Evolutionary conservation across 768 basidiomycete genomes (phyloP).

Genomic region (Coprinopsis sp.): DNA sequence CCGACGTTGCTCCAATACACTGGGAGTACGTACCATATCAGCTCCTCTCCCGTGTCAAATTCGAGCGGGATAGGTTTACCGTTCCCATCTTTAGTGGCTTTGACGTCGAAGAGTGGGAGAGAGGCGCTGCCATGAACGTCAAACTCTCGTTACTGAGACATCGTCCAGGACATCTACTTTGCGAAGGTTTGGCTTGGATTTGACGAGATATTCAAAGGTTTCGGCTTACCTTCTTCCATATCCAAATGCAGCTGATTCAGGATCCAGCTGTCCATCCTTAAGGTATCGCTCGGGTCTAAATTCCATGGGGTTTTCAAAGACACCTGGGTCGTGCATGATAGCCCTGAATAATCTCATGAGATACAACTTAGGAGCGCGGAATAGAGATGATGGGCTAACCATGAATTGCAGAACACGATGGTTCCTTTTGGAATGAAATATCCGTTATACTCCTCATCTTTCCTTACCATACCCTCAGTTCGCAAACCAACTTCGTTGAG

Average conservation of each 20-base stretch:
- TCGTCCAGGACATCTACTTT: constrained; percentile 18
- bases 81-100: no score
- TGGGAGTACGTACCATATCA: no score
- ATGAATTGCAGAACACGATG: constrained; percentile 17
- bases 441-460: constrained; percentile 31
- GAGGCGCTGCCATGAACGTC: no score
- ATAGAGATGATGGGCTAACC: constrained; percentile 8
- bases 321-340: constrained; percentile 25
- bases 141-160: constrained; percentile 15
- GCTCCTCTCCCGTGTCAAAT: no score
- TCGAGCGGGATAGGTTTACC: no score
- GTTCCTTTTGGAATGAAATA: constrained; percentile 34
- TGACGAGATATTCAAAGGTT: no score
- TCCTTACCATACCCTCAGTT: constrained; percentile 10
- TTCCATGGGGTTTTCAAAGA: constrained; percentile 25
- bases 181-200: background rate
- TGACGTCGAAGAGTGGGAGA: no score
- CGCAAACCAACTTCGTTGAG: no score
- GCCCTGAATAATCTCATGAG: constrained; percentile 8
- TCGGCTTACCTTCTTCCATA: constrained; percentile 1
- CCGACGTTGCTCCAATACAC: no score
- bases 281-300: constrained; percentile 31
- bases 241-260: constrained; percentile 14
- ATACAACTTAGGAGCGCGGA: background rate
- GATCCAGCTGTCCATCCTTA: constrained; percentile 11